A percentile compares a stretch with the other conserved stretches of the same genome.
Conservation (phyloP, 2,329 filamentous ascomycete genomes). For the Periconia sp. region DNA sequence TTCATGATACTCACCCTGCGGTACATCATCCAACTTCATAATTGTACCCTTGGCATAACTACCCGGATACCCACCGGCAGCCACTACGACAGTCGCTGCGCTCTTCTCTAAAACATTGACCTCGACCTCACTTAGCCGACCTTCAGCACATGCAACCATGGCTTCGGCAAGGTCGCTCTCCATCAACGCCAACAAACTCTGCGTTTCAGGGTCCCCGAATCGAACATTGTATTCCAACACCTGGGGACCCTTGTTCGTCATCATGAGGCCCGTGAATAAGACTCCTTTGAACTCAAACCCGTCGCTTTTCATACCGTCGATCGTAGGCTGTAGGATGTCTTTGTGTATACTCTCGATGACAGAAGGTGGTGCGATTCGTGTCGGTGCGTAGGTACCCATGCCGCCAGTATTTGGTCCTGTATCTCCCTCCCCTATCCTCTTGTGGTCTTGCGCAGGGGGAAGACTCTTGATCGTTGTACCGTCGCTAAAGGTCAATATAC, state of each 20-base stretch:
- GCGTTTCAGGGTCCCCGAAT: conserved; percentile 89
- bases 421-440: conserved; percentile 89
- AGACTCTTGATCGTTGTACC: conserved; percentile 81
- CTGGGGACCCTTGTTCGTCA: conserved; percentile 77
- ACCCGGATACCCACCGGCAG: conserved; percentile 87
- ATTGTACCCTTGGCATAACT: conserved; percentile 74
- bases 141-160: conserved; percentile 81
- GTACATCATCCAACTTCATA: conserved; percentile 60
- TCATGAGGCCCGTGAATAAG: conserved; percentile 91
- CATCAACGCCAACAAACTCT: conserved; percentile 80
- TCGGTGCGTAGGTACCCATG: conserved; percentile 96
- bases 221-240: conserved; percentile 92
- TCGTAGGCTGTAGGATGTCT: conserved; percentile 84
- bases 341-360: conserved; percentile 77
- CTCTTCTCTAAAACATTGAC: conserved; percentile 70
- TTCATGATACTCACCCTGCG: conserved; percentile 31
- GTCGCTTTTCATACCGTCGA: conserved; percentile 84
- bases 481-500: conserved; percentile 88
- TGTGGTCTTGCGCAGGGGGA: conserved; percentile 94
- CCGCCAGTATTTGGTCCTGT: conserved; percentile 91
- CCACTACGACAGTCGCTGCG: conserved; percentile 90
- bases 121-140: conserved; percentile 69
- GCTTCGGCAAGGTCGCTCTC: conserved; percentile 85
- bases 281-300: conserved; percentile 61
- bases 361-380: conserved; percentile 52